A percentile compares a stretch with the other conserved stretches of the same genome.
Conservation (phyloP, 768 basidiomycete genomes). For the Auriscalpium orientale region DNA sequence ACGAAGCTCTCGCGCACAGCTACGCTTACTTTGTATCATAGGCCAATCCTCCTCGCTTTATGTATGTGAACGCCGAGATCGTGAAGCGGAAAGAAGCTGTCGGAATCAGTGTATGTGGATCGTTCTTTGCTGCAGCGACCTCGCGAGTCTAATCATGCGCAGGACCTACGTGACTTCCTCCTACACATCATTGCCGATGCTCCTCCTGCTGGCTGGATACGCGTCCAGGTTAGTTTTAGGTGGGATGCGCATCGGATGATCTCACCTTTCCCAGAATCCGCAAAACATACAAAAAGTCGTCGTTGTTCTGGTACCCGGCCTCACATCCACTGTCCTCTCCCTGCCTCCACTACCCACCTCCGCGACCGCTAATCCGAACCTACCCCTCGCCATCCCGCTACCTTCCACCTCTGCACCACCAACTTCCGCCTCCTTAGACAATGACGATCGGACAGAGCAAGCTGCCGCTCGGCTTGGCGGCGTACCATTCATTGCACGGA, state of each 20-base stretch:
- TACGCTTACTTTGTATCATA: conserved; percentile 21
- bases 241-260: neutral
- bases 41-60: conserved; percentile 62
- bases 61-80: conserved; percentile 78
- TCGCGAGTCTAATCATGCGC: neutral
- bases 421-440: neutral
- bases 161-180: conserved; percentile 87
- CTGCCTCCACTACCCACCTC: conserved; percentile 67
- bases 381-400: conserved; percentile 41
- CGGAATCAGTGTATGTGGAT: conserved; percentile 62
- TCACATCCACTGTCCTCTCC: conserved; percentile 66
- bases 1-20: conserved; percentile 4
- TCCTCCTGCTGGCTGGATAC: conserved; percentile 82
- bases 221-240: conserved; percentile 54
- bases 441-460: conserved; percentile 11
- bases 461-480: conserved; percentile 19
- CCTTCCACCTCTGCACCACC: conserved; percentile 27
- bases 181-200: conserved; percentile 78
- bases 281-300: conserved; percentile 73
- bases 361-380: conserved; percentile 48
- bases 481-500: conserved; percentile 64
- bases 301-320: conserved; percentile 75
- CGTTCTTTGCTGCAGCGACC: neutral
- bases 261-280: conserved; percentile 46
- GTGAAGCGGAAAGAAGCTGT: conserved; percentile 63